These are phyloP conservation scores for Tolypocladium amazonense DNA, from an alignment of 2,329 filamentous ascomycete genomes.

Conservation along the genomic window DNA sequence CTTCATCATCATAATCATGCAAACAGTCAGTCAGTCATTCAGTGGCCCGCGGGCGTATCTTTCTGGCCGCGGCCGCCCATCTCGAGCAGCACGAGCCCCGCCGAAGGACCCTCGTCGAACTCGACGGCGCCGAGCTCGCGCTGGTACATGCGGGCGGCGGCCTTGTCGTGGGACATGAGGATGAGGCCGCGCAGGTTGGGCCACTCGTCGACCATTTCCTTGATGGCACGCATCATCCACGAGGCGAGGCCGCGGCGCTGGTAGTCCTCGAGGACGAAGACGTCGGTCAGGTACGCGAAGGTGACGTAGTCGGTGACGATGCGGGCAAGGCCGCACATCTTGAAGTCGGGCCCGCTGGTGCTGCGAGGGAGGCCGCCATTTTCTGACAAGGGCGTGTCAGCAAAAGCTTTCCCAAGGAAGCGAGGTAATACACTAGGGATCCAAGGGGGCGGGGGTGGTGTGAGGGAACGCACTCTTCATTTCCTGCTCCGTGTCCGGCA, in stretches of 20 bases:
- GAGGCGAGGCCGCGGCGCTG: conserved; percentile 52
- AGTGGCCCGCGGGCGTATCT: conserved; percentile 14
- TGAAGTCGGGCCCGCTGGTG: conserved; percentile 17
- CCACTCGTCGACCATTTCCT: conserved; percentile 45
- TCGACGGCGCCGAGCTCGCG: conserved; percentile 33
- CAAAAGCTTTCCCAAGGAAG: not conserved
- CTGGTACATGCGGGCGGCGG: conserved; percentile 33
- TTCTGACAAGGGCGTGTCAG: conserved; percentile 11
- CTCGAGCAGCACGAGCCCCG: conserved; percentile 29
- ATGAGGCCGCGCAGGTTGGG: conserved; percentile 48
- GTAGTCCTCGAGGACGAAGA: conserved; percentile 50
- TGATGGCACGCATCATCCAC: conserved; percentile 53
- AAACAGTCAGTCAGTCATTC: not conserved
- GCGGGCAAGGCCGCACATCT: conserved; percentile 33
- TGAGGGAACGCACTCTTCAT: conserved; percentile 24
- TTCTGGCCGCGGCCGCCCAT: conserved; percentile 26
- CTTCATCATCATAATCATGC: not conserved
- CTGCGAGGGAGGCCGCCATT: conserved; percentile 18
- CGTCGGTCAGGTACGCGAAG: conserved; percentile 57
- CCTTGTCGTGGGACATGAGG: conserved; percentile 36
- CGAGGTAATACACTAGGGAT: not conserved
- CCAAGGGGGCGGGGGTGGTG: not conserved
- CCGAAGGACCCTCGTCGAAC: conserved; percentile 29
- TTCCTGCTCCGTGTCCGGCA: conserved; percentile 24
- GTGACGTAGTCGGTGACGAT: conserved; percentile 61